Percentiles rank a stretch among this genome's conserved stretches.
phyloP scores from a whole-genome alignment of 2,329 filamentous ascomycete genomes.

The Claviceps maximensis region DNA sequence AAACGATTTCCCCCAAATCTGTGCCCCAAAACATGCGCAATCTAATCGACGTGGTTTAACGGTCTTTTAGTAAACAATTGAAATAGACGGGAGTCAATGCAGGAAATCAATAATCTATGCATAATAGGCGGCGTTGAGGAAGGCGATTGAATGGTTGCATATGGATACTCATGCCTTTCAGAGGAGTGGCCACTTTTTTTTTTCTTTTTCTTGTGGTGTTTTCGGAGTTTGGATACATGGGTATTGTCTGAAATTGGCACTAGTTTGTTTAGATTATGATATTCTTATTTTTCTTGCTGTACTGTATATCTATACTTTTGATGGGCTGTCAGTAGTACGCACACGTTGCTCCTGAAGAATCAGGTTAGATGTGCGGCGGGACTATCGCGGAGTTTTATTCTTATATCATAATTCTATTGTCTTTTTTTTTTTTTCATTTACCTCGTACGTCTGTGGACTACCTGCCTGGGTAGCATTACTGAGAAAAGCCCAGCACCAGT shows the following conservation, averaged over 20 bases:
- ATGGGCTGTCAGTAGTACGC: background rate
- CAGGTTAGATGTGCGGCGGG: background rate
- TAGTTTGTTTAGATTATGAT: background rate
- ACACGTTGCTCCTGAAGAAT: background rate
- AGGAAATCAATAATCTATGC: too few relatives aligned
- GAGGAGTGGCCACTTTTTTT: background rate
- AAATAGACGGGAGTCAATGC: background rate
- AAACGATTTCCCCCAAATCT: conserved; percentile 31
- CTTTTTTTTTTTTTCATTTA: background rate
- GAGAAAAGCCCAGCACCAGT: too few relatives aligned
- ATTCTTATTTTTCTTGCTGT: background rate
- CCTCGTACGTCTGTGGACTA: background rate
- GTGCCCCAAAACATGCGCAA: conserved; percentile 26
- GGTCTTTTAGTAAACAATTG: background rate
- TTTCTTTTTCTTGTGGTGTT: background rate
- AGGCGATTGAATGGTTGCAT: background rate
- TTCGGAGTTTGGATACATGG: background rate
- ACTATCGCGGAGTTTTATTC: background rate
- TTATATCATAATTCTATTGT: background rate
- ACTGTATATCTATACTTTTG: background rate
- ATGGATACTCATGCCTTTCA: background rate
- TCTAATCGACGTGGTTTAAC: conserved; percentile 19
- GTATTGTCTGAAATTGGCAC: background rate
- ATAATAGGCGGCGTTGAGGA: background rate
- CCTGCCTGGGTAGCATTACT: too few relatives aligned